These are phyloP conservation scores for Populus hybrid DNA, from an alignment of 441 rosid species.

Conservation along the genomic window DNA sequence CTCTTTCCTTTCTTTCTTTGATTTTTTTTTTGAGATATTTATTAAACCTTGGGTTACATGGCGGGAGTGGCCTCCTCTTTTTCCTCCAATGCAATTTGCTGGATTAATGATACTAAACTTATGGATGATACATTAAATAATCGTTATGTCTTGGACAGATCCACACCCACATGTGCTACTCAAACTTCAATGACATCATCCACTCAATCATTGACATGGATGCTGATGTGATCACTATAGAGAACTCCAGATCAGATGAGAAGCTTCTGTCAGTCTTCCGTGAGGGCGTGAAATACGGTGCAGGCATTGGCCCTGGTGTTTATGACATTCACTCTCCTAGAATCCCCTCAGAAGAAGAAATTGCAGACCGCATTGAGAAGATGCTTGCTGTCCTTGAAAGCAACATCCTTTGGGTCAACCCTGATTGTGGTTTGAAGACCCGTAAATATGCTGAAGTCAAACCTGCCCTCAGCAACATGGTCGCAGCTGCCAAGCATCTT, in stretches of 20 bases:
- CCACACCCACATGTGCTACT: too few relatives aligned
- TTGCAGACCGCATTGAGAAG: constrained; percentile 85
- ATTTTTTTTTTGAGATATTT: not conserved
- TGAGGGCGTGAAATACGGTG: too few relatives aligned
- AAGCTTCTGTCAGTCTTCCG: too few relatives aligned
- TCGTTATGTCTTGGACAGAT: constrained; percentile 27
- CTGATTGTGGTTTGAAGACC: constrained; percentile 96
- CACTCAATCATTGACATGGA: too few relatives aligned
- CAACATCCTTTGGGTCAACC: constrained; percentile 95
- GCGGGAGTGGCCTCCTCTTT: not conserved
- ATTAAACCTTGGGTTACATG: not conserved
- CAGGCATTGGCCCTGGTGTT: too few relatives aligned
- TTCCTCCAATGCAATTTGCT: not conserved
- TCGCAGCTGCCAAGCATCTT: constrained; percentile 83
- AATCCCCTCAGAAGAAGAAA: constrained; percentile 46
- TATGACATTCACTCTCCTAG: too few relatives aligned
- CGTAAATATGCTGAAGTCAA: constrained; percentile 88
- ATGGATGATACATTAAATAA: not conserved
- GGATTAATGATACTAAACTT: not conserved
- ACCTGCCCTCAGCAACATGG: constrained; percentile 88
- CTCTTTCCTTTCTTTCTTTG: too few relatives aligned
- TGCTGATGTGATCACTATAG: too few relatives aligned
- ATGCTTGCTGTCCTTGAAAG: constrained; percentile 93
- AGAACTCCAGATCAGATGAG: too few relatives aligned
- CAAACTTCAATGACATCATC: too few relatives aligned